Percentiles rank a stretch among this genome's conserved stretches.
Conservation (phyloP, 192 early-diverging fungal species). For the Backusella mclennaniae region DNA sequence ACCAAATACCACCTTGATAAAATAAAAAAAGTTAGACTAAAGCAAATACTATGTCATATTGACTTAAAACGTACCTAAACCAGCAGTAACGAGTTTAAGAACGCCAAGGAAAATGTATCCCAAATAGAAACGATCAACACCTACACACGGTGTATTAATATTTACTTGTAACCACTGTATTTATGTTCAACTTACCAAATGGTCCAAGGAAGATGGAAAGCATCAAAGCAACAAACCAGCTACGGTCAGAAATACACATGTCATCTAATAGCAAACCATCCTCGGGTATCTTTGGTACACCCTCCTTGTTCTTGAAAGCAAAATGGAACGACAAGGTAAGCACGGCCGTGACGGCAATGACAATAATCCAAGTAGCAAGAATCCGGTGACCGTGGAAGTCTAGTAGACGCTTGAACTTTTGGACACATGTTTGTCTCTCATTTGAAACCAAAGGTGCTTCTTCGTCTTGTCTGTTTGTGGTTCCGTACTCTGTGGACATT, state of each 20-base stretch:
- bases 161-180: background rate
- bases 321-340: conserved; percentile 27
- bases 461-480: conserved; percentile 28
- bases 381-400: conserved; percentile 29
- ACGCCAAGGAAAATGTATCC: conserved; percentile 46
- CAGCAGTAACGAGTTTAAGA: conserved; percentile 48
- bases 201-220: conserved; percentile 53
- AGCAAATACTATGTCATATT: too few species aligned
- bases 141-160: conserved; percentile 11
- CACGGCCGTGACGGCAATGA: conserved; percentile 27
- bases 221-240: conserved; percentile 46
- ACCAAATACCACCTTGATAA: conserved; percentile 42
- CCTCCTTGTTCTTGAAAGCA: background rate
- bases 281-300: conserved; percentile 1
- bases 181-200: conserved; percentile 34
- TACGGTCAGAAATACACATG: conserved; percentile 46
- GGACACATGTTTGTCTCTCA: conserved; percentile 2
- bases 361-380: conserved; percentile 29
- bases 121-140: conserved; percentile 55
- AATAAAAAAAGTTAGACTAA: background rate
- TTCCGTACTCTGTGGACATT: conserved; percentile 36
- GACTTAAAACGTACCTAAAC: conserved; percentile 17
- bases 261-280: background rate
- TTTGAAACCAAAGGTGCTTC: conserved; percentile 24
- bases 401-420: conserved; percentile 24